A percentile compares a stretch with the other conserved stretches of the same genome.
Conservation (phyloP, 2,329 filamentous ascomycete genomes). For the Sclerotinia spermophila region DNA sequence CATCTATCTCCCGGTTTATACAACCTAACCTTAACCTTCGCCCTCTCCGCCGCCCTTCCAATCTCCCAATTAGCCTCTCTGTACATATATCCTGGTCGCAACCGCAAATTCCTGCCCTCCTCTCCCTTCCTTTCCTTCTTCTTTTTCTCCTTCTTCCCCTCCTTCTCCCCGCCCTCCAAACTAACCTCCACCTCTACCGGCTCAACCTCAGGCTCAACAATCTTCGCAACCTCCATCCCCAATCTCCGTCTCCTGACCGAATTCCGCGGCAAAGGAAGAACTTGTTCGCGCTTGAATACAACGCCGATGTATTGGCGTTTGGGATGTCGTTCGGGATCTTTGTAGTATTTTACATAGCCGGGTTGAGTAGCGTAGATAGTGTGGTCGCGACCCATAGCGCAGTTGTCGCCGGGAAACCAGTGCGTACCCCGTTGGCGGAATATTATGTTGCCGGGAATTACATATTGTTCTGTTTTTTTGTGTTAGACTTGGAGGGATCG, state of each 20-base stretch:
- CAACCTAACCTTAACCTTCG: constrained; percentile 53
- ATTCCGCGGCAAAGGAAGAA: constrained; percentile 71
- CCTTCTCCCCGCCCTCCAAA: constrained; percentile 19
- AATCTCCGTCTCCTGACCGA: constrained; percentile 71
- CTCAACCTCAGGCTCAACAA: constrained; percentile 36
- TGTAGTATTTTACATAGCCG: constrained; percentile 96
- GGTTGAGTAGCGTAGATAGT: constrained; percentile 83
- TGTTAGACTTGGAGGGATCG: not conserved
- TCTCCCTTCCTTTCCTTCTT: constrained; percentile 36
- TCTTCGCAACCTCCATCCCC: constrained; percentile 60
- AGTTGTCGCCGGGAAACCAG: constrained; percentile 96
- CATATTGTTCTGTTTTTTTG: constrained; percentile 73
- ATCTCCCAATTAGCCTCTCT: constrained; percentile 66
- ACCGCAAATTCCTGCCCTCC: constrained; percentile 37
- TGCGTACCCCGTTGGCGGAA: constrained; percentile 93
- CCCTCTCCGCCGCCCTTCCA: constrained; percentile 58
- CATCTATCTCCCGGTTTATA: constrained; percentile 55
- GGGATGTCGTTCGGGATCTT: constrained; percentile 76
- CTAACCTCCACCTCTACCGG: constrained; percentile 11
- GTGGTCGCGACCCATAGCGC: constrained; percentile 91
- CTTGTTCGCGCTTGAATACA: constrained; percentile 76
- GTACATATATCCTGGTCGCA: constrained; percentile 59
- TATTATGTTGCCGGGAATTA: constrained; percentile 95
- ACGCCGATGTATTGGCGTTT: constrained; percentile 94
- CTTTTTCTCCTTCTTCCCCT: constrained; percentile 22